Base-by-base conservation (phyloP, 2,329 filamentous ascomycete genomes). In the Thelonectria discophora region DNA sequence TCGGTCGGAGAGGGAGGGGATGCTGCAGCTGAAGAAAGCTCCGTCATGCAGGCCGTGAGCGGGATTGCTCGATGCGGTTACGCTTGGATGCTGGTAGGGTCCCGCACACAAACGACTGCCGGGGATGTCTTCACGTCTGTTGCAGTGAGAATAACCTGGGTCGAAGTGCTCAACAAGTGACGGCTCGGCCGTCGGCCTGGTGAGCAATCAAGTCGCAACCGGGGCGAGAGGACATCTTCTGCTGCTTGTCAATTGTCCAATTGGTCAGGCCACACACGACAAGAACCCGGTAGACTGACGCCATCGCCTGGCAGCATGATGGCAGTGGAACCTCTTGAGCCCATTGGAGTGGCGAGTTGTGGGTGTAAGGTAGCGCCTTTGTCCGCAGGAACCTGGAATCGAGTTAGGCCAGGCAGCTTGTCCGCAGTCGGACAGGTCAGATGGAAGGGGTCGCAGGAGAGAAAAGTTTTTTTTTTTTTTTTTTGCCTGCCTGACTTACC, bases 41-140 rank as follows among this genome's bases (percentile, higher is more conserved):
- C 34, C 21, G 42, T 43, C n/a, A 56, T 60, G 58, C 48, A 52
- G 58, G 52, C n/a, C 24, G 55, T 55, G 21, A 46, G 69, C 69
- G 69, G 69, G 69, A 72, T 62, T 72, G 66, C 69, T 72, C 37
- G 64, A 72, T 71, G 47, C 42, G 65, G 69, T 63, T 72, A 66
- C 53, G 55, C 45, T 62, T 45, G 10, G 7, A 49, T 30, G 27
- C 10, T 43, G 45, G 42, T 50, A 57, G 49, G 32, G 49, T 18
- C 46, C 42, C 46, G 37, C 43, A 58, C 37, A 48, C 58, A 56
- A 65, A 60, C 34, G 34, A 37, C 34, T 37, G 34, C 34, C 34
- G 34, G 34, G 34, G 20, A 47, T n/a, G 15, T 24, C 5, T 15
- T 24, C n/a, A 21, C 18, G 20, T 13, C 43, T 13, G 15, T 27